These are phyloP conservation scores for Arctostaphylos glauca DNA, from an alignment of 148 eudicot species.

Conservation along the genomic window DNA sequence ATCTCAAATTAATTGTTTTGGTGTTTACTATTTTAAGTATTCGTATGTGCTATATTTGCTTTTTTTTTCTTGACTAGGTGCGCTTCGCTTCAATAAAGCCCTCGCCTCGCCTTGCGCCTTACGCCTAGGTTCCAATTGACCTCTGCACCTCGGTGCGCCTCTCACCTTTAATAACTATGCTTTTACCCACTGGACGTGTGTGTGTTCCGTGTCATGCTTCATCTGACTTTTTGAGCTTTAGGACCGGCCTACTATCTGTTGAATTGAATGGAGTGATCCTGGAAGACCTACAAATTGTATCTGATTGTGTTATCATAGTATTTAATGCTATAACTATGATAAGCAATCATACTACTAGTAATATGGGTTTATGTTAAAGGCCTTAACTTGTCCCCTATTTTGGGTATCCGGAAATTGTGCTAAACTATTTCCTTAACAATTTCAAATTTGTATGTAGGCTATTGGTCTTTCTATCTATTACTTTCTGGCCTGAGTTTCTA, in stretches of 20 bases:
- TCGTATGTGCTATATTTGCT: too few species aligned
- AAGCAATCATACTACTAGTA: background rate
- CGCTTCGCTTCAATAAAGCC: too few species aligned
- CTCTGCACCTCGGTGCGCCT: too few species aligned
- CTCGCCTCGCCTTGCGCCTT: too few species aligned
- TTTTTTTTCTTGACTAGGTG: too few species aligned
- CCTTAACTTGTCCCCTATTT: background rate
- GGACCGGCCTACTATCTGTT: background rate
- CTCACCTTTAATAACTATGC: too few species aligned
- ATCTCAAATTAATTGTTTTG: too few species aligned
- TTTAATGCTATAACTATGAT: background rate
- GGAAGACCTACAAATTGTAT: background rate
- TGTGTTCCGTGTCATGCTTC: background rate
- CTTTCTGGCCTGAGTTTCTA: background rate
- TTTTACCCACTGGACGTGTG: background rate
- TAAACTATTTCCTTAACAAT: background rate
- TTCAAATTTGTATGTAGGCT: background rate
- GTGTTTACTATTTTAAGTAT: too few species aligned
- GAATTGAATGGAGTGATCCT: background rate
- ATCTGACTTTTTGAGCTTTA: background rate
- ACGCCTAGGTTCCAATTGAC: too few species aligned
- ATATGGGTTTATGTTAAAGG: background rate
- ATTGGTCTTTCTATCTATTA: background rate
- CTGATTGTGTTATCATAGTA: background rate
- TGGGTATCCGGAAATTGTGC: background rate